Conservation (phyloP, 768 basidiomycete species). For the Phlegmacium glaucopus region DNA sequence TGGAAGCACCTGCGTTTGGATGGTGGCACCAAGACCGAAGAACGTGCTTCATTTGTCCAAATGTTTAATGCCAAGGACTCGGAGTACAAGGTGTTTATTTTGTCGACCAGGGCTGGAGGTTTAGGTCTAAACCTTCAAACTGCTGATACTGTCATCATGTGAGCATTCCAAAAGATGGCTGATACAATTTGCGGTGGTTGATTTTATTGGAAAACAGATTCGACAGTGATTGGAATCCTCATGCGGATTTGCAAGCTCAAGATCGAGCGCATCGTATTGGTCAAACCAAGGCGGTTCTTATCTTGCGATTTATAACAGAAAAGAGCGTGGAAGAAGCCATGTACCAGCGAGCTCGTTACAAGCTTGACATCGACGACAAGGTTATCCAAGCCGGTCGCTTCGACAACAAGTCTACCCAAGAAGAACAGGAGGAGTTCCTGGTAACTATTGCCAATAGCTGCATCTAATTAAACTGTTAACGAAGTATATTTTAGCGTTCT, state of each 20-base stretch:
- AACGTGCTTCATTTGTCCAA: constrained; percentile 83
- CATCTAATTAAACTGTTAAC: constrained; percentile 5
- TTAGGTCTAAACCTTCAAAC: constrained; percentile 94
- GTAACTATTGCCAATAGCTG: constrained; percentile 39
- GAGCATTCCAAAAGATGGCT: constrained; percentile 25
- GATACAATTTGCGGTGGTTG: background rate
- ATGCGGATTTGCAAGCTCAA: constrained; percentile 98
- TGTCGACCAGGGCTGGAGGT: constrained; percentile 93
- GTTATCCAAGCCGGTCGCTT: constrained; percentile 99
- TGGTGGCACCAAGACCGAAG: constrained; percentile 94
- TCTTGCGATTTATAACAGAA: constrained; percentile 95
- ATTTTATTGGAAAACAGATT: constrained; percentile 42
- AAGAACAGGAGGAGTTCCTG: constrained; percentile 95
- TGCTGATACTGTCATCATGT: constrained; percentile 96
- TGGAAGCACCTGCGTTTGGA: constrained; percentile 92
- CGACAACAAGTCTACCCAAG: constrained; percentile 97
- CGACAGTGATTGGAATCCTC: constrained; percentile 93
- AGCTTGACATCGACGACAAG: constrained; percentile 98
- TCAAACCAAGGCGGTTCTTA: constrained; percentile 96
- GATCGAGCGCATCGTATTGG: constrained; percentile 99
- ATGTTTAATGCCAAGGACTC: constrained; percentile 88
- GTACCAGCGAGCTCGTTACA: constrained; percentile 91
- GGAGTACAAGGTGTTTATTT: constrained; percentile 86
- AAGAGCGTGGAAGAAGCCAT: constrained; percentile 99
- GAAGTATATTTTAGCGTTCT: constrained; percentile 56